Conservation (phyloP, 306 rosid genomes). For the Quercus suber region DNA sequence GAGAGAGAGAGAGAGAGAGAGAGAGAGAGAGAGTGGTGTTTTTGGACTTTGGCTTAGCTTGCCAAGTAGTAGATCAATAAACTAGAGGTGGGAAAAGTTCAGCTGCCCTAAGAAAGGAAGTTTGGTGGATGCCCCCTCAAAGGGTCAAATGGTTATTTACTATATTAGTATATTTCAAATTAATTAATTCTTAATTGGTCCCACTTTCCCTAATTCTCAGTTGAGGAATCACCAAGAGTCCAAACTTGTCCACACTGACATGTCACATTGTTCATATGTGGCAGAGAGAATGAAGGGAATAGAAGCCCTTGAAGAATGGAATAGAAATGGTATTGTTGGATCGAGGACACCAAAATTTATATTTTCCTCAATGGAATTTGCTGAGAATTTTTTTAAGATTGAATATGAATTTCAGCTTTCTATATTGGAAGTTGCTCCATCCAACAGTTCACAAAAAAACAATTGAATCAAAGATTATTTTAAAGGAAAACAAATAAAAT, state of each 20-base stretch:
- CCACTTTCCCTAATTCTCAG: background rate
- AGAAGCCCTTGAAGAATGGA: slow-evolving; percentile 16
- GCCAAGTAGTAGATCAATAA: background rate
- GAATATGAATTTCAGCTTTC: slow-evolving; percentile 36
- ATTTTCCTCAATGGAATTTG: slow-evolving; percentile 23
- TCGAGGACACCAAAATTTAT: background rate
- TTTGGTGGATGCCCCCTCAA: background rate
- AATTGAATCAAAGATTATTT: slow-evolving; percentile 35
- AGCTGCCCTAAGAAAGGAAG: background rate
- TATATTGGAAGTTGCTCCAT: slow-evolving; percentile 26
- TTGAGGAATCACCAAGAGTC: slow-evolving; percentile 2
- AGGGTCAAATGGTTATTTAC: slow-evolving; percentile 30
- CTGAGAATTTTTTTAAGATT: slow-evolving; percentile 12
- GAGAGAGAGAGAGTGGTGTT: background rate
- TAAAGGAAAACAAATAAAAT: background rate
- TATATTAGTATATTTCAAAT: background rate
- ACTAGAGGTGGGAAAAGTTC: background rate
- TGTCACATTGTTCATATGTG: slow-evolving; percentile 20
- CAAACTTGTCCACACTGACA: slow-evolving; percentile 16
- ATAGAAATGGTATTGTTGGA: slow-evolving; percentile 22
- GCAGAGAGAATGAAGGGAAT: slow-evolving; percentile 12
- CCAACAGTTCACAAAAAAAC: slow-evolving; percentile 18
- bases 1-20: background rate
- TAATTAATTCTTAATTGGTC: slow-evolving; percentile 9
- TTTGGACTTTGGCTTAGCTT: background rate